Evolutionary conservation across 768 basidiomycete species (phyloP), one percentile per base, ranked within the genome.

Genomic region (Cystofilobasidium macerans): DNA sequence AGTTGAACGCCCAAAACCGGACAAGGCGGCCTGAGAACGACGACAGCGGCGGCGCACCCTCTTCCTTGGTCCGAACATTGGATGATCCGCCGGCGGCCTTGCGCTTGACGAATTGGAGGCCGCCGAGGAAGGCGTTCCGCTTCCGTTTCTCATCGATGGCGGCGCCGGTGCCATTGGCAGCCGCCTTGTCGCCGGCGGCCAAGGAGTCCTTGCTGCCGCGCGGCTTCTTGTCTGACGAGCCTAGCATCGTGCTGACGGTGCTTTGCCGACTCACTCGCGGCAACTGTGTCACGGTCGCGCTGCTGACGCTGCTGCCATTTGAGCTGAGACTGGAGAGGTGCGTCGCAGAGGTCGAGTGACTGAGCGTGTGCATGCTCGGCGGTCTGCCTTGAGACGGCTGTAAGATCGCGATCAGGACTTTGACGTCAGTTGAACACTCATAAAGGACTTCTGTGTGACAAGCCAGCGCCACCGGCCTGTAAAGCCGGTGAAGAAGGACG

Each of bases 121-220:
- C 64, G 2, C 62, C 62, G 35, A 57, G 32, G 57, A 65, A 59
- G 12, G 42, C 57, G 24, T 47, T 58, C 57, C 53, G 58, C 57
- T 65, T 65, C 9, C 64, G 42, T 57, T 65, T 65, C 32, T 65
- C 64, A 11, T 65, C 64, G n/a, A n/a, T n/a, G n/a, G n/a, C n/a
- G n/a, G n/a, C n/a, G 26, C 28, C 36, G 5, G 22, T 16, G 22
- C 20, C 28, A 20, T 22, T 3, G 11, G 32, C 24, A 2, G 57
- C 11, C 14, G 57, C 11, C 57, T 51, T 47, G 2, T 65, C 64
- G n/a, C n/a, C n/a, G n/a, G n/a, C n/a, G 13, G 54, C 45, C 4
- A 30, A 33, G 3, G 30, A 24, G 54, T 42, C 63, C 48, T 36
- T 42, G 32, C 30, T 24, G 36, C 32, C n/a, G 40, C 36, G 2